A percentile compares a stretch with the other conserved stretches of the same genome.
phyloP scores from a whole-genome alignment of 768 basidiomycete species.

The Auriscalpium vulgare region DNA sequence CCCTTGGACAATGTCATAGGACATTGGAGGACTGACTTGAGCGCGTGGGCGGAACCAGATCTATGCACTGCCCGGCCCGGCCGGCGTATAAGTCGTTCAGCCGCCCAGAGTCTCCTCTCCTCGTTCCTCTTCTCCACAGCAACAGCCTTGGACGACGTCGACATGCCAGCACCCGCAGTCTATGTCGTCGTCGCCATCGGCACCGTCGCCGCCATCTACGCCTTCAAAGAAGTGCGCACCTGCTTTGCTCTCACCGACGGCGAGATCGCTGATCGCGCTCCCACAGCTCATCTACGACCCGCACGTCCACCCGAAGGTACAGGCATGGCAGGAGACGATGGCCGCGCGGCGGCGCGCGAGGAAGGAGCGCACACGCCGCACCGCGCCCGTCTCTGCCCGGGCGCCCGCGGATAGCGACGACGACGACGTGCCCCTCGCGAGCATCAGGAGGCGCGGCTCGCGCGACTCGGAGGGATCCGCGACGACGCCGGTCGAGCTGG shows the following conservation, averaged over 20 bases:
- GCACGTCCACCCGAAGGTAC: constrained; percentile 8
- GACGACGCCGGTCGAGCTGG: constrained; percentile 6
- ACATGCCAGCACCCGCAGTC: constrained; percentile 13
- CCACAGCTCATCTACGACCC: constrained; percentile 13
- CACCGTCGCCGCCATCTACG: constrained; percentile 8
- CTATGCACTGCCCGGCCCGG: too few relatives aligned
- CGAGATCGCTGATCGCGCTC: background rate
- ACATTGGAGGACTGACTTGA: too few relatives aligned
- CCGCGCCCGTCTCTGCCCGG: constrained; percentile 1
- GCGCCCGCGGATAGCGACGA: background rate
- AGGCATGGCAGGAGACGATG: constrained; percentile 8
- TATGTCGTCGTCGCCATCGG: constrained; percentile 13
- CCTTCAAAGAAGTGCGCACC: constrained; percentile 12
- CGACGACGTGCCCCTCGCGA: background rate
- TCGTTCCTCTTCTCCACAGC: background rate
- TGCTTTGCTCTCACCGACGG: too few relatives aligned
- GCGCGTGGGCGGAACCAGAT: too few relatives aligned
- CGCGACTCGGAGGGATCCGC: background rate
- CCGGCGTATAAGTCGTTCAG: too few relatives aligned
- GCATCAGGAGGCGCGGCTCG: background rate
- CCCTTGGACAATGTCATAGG: background rate
- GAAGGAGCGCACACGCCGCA: background rate
- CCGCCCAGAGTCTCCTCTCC: background rate
- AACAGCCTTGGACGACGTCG: background rate
- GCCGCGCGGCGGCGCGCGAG: background rate